Conservation (phyloP, 768 basidiomycete species). For the Auriculariales sp. region DNA sequence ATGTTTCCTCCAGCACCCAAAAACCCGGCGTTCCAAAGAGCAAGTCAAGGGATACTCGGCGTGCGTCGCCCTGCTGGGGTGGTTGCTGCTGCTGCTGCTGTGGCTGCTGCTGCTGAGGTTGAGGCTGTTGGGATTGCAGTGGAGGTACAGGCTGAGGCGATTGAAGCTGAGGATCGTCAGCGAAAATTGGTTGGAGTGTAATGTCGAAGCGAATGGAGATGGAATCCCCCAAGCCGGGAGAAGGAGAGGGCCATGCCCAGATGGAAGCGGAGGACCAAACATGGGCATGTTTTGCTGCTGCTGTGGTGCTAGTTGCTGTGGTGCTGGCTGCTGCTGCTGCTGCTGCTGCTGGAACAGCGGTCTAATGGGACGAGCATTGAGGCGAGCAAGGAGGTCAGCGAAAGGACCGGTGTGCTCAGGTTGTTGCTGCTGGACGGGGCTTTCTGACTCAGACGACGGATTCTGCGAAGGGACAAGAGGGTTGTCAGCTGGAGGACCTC, state of each 20-base stretch:
- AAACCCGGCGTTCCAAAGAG: no score
- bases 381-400: no score
- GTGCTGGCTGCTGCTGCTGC: neutral
- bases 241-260: neutral
- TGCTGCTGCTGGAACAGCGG: neutral
- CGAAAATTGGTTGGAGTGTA: no score
- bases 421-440: no score
- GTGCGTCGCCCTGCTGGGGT: neutral
- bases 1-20: no score
- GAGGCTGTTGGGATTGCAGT: neutral
- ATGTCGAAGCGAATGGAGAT: no score
- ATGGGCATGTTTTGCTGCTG: neutral
- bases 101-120: neutral
- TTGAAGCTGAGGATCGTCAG: neutral
- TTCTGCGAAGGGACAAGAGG: no score
- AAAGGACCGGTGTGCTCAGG: no score
- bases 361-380: no score
- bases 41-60: neutral
- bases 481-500: no score
- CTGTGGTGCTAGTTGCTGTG: neutral
- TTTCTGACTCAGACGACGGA: no score
- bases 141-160: neutral
- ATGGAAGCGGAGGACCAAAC: neutral
- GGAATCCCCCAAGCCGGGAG: no score
- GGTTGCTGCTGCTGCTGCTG: conserved; percentile 4